A percentile compares a stretch with the other conserved stretches of the same genome.
These are phyloP conservation scores for Aspergillus sp. DNA, from an alignment of 2,329 filamentous ascomycete genomes.

Conservation along the genomic window DNA sequence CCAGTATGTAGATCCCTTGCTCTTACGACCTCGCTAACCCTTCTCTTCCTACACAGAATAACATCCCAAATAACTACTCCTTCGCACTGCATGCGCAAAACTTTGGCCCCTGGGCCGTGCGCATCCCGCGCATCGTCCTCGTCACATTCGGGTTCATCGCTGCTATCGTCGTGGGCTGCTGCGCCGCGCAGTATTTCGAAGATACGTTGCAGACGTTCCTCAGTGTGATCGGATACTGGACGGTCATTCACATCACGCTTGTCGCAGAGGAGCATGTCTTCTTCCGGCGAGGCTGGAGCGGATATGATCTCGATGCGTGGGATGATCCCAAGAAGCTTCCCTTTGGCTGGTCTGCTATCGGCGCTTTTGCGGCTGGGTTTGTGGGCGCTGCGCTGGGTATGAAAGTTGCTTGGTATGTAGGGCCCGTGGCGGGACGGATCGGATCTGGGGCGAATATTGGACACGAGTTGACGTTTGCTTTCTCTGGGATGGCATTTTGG, in stretches of 20 bases:
- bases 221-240: slow-evolving; percentile 51
- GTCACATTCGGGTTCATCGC: slow-evolving; percentile 35
- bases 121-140: slow-evolving; percentile 30
- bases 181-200: slow-evolving; percentile 30
- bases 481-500: slow-evolving; percentile 29
- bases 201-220: slow-evolving; percentile 47
- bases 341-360: slow-evolving; percentile 35
- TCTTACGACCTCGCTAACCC: neutral
- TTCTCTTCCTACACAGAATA: too few relatives aligned
- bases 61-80: slow-evolving; percentile 39
- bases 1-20: slow-evolving; percentile 20
- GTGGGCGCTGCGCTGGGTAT: slow-evolving; percentile 34
- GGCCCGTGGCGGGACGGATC: slow-evolving; percentile 30
- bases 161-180: slow-evolving; percentile 34
- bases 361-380: slow-evolving; percentile 32
- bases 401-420: slow-evolving; percentile 36
- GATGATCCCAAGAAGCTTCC: slow-evolving; percentile 25
- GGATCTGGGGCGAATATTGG: slow-evolving; percentile 35
- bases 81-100: slow-evolving; percentile 37
- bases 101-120: slow-evolving; percentile 33
- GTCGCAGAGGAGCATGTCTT: slow-evolving; percentile 35
- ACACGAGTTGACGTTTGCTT: slow-evolving; percentile 34
- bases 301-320: slow-evolving; percentile 37
- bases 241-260: slow-evolving; percentile 39
- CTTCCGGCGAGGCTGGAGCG: slow-evolving; percentile 32